Conservation (phyloP, 1,139 yeast species). For the Meyerozyma athensensis region DNA sequence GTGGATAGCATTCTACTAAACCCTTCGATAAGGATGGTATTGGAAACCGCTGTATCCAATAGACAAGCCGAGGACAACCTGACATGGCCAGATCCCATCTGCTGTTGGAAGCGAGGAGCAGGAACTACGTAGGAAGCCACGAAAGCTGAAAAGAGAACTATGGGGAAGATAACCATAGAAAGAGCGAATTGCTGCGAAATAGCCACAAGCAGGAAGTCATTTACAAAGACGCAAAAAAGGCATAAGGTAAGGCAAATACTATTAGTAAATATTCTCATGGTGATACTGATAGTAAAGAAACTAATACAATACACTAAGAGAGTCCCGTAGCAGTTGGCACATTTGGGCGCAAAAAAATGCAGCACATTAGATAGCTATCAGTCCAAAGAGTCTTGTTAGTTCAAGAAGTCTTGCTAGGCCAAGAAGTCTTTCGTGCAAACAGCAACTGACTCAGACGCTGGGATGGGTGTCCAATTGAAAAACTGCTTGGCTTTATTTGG, state of each 20-base stretch:
- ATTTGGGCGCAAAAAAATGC: not conserved
- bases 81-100: not conserved
- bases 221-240: too few species aligned
- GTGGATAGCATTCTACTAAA: not conserved
- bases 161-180: not conserved
- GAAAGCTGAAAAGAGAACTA: not conserved
- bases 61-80: not conserved
- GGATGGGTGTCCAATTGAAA: slow-evolving; percentile 9
- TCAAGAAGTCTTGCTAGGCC: not conserved
- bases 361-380: not conserved
- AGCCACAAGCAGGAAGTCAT: too few species aligned
- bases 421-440: not conserved
- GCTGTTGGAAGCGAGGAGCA: not conserved
- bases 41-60: not conserved
- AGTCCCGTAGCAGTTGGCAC: too few species aligned
- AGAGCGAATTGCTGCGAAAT: too few species aligned
- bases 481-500: slow-evolving; percentile 6
- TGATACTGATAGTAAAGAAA: too few species aligned
- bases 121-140: not conserved
- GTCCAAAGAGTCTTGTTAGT: not conserved
- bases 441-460: slow-evolving; percentile 4
- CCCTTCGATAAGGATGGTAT: not conserved
- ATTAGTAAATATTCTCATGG: too few species aligned
- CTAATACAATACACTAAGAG: too few species aligned
- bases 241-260: too few species aligned